Evolutionary conservation across 768 basidiomycete species (phyloP).

Genomic region (Porpolomopsis calyptriformis): DNA sequence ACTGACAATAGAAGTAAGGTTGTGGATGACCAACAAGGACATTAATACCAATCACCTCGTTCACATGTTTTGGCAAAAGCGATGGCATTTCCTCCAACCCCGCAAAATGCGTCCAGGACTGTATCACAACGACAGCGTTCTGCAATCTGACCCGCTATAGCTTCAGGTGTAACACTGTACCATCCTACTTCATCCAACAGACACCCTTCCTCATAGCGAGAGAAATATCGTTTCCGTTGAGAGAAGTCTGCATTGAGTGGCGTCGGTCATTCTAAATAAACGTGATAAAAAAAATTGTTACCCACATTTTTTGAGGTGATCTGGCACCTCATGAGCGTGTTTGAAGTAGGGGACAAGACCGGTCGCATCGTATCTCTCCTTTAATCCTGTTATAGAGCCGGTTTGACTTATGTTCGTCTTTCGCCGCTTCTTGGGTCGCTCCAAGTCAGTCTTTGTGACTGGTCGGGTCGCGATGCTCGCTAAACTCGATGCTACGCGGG

Average conservation of each 20-base stretch:
- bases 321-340: constrained; percentile 56
- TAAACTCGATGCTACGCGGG: no score
- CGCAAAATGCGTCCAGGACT: constrained; percentile 91
- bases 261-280: constrained; percentile 5
- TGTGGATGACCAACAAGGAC: neutral
- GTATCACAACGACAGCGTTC: constrained; percentile 80
- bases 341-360: constrained; percentile 66
- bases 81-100: constrained; percentile 95
- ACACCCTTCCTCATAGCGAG: constrained; percentile 69
- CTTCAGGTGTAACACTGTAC: constrained; percentile 94
- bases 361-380: constrained; percentile 53
- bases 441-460: constrained; percentile 13
- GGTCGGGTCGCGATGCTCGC: no score
- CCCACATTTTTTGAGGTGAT: constrained; percentile 76
- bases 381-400: neutral
- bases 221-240: constrained; percentile 77
- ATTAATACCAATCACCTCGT: constrained; percentile 49
- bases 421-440: neutral
- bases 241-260: constrained; percentile 63
- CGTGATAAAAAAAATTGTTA: constrained; percentile 9
- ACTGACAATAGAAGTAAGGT: constrained; percentile 40
- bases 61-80: constrained; percentile 96
- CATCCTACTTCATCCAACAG: constrained; percentile 93
- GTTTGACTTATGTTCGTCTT: neutral
- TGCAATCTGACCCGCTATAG: constrained; percentile 86